Conservation (phyloP, 1,139 yeast genomes). For the Yamadazyma mexicana region DNA sequence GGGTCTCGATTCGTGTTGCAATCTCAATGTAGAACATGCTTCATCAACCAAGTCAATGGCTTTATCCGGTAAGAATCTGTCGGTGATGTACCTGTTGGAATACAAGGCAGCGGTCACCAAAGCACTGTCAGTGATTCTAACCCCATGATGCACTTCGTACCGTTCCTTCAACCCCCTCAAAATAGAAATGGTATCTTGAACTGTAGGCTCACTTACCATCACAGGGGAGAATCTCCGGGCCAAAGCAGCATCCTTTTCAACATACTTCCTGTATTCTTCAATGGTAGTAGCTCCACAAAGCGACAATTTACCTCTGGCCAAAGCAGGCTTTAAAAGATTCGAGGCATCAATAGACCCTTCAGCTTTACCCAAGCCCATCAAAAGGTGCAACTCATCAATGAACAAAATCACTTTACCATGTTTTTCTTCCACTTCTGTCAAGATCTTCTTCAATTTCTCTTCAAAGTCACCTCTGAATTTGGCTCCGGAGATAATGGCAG, state of each 20-base stretch:
- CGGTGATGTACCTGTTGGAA: slow-evolving; percentile 88
- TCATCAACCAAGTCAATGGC: slow-evolving; percentile 96
- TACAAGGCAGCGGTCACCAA: slow-evolving; percentile 91
- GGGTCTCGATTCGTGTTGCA: slow-evolving; percentile 96
- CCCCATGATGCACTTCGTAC: slow-evolving; percentile 98
- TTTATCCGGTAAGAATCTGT: slow-evolving; percentile 89
- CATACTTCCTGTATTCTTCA: slow-evolving; percentile 83
- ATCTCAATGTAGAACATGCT: slow-evolving; percentile 90
- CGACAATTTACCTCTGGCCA: slow-evolving; percentile 90
- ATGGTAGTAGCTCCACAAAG: slow-evolving; percentile 96
- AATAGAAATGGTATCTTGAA: slow-evolving; percentile 87
- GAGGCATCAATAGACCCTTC: slow-evolving; percentile 98
- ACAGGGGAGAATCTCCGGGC: slow-evolving; percentile 94
- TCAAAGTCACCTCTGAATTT: slow-evolving; percentile 96
- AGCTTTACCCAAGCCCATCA: slow-evolving; percentile 90
- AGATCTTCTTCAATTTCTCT: slow-evolving; percentile 77
- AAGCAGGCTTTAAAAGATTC: slow-evolving; percentile 86
- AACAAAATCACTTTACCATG: slow-evolving; percentile 79
- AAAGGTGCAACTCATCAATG: slow-evolving; percentile 88
- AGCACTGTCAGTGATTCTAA: slow-evolving; percentile 91
- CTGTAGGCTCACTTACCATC: slow-evolving; percentile 84
- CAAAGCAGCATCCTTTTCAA: slow-evolving; percentile 89
- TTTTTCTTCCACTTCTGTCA: slow-evolving; percentile 84
- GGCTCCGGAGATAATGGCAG: slow-evolving; percentile 90
- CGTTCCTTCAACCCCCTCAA: slow-evolving; percentile 90